A percentile compares a stretch with the other conserved stretches of the same genome.
phyloP scores from a whole-genome alignment of 2,329 filamentous ascomycete genomes.

The Hymenoscyphus infarciens region DNA sequence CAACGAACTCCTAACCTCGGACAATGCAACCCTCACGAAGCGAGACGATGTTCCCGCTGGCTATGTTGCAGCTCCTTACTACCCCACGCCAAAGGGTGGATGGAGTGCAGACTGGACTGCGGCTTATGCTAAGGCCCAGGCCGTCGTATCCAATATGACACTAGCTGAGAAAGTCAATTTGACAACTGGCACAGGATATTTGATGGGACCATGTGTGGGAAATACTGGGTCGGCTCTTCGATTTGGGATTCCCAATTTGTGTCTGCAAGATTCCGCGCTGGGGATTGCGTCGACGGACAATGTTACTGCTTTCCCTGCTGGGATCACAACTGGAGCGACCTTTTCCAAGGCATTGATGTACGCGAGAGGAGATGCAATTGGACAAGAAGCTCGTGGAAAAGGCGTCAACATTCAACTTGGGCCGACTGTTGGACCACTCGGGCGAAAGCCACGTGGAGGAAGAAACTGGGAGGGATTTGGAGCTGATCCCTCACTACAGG shows the following conservation, averaged over 20 bases:
- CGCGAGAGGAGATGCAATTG: constrained; percentile 62
- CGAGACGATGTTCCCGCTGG: constrained; percentile 27
- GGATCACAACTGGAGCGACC: constrained; percentile 73
- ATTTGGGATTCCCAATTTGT: constrained; percentile 69
- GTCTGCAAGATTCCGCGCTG: constrained; percentile 67
- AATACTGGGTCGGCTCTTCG: constrained; percentile 70
- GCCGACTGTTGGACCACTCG: constrained; percentile 63
- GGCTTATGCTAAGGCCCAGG: constrained; percentile 66
- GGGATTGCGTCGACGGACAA: constrained; percentile 72
- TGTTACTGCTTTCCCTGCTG: constrained; percentile 72
- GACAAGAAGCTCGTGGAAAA: constrained; percentile 69
- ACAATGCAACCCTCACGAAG: constrained; percentile 13
- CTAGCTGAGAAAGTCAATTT: constrained; percentile 78
- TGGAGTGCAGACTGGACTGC: constrained; percentile 51
- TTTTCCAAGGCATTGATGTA: constrained; percentile 72
- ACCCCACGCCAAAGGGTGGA: constrained; percentile 52
- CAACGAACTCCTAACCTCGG: constrained; percentile 5
- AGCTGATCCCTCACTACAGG: constrained; percentile 63
- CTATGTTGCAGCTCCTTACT: constrained; percentile 31
- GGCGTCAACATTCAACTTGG: constrained; percentile 69
- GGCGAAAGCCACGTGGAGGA: constrained; percentile 68
- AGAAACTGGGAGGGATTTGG: constrained; percentile 76
- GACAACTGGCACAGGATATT: constrained; percentile 57
- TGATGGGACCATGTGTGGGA: constrained; percentile 70
- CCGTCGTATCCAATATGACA: constrained; percentile 70